Evolutionary conservation across 176 grass and related monocot species (phyloP), one percentile per base, ranked within the genome.

Genomic region (Musa beccarii): DNA sequence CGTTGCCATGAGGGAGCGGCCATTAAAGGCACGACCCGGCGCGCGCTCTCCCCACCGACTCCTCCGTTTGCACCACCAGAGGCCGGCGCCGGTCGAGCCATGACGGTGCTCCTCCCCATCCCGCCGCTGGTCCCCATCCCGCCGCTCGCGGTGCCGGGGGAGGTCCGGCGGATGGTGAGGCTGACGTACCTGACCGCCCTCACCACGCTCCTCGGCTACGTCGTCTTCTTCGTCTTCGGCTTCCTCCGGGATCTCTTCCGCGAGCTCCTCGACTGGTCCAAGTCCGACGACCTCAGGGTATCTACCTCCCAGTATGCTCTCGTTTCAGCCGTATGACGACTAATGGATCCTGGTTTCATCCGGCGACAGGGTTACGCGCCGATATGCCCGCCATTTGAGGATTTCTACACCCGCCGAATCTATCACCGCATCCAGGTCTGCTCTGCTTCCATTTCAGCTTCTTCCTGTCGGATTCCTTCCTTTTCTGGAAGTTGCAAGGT

Each of bases 341-440:
- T 68, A 43, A 68, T 26, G 25, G 13, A 34, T 68, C 65, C 65
- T 5, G 25, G 26, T 68, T 68, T 16, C 12, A 68, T 68, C 3
- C 8, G 24, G 24, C 6, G n/a, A 10, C 26, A 68, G 65, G 65
- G 65, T 34, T 68, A 68, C 24, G 65, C 65, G 28, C 65, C 65
- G 65, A 68, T 68, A 14, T 68, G 65, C 26, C 65, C 65, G 65
- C 13, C 65, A 11, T 43, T 43, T 43, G 65, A 68, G 65, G 65
- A 68, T 43, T 68, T 68, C 65, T 68, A 68, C 25, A 68, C 65
- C 65, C 65, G 65, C 65, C 65, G 65, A 68, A 68, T 68, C 24
- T 68, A 68, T 29, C 65, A 34, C 65, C 65, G 65, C 65, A 68
- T 68, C 11, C 65, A 68, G 65, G 65, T 68, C 21, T 34, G 6